Conservation (phyloP, 2,329 filamentous ascomycete species). For the Zalaria obscura region DNA sequence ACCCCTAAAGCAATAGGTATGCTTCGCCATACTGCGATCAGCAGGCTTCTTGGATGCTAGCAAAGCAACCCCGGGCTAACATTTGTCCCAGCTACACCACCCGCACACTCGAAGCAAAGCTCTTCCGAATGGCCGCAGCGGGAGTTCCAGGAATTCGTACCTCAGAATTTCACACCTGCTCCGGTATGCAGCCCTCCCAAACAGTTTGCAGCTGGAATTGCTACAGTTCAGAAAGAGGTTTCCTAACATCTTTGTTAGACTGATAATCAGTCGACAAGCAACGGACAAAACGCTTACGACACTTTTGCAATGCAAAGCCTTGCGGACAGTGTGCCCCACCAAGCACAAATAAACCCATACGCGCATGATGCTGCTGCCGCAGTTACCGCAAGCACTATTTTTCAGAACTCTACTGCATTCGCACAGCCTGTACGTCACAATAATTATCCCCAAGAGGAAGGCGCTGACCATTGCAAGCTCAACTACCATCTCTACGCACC, state of each 20-base stretch:
- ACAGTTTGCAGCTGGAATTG: too few relatives aligned
- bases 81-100: slow-evolving; percentile 22
- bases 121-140: slow-evolving; percentile 33
- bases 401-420: slow-evolving; percentile 42
- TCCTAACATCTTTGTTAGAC: slow-evolving; percentile 6
- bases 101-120: slow-evolving; percentile 29
- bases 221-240: slow-evolving; percentile 4
- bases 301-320: slow-evolving; percentile 23
- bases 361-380: slow-evolving; percentile 53
- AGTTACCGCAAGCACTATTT: slow-evolving; percentile 52
- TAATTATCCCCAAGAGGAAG: background rate
- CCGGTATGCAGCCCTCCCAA: slow-evolving; percentile 12
- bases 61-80: slow-evolving; percentile 11
- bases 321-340: slow-evolving; percentile 13
- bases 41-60: slow-evolving; percentile 5
- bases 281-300: slow-evolving; percentile 25
- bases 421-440: slow-evolving; percentile 29
- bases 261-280: slow-evolving; percentile 18
- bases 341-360: slow-evolving; percentile 49
- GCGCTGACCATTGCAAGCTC: slow-evolving; percentile 22
- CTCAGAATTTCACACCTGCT: slow-evolving; percentile 41
- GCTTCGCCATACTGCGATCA: background rate
- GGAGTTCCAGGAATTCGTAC: slow-evolving; percentile 39
- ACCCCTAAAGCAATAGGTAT: slow-evolving; percentile 46
- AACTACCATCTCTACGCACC: slow-evolving; percentile 92